These are phyloP conservation scores for Neurospora sp. DNA, from an alignment of 495 filamentous ascomycete genomes.

Conservation along the genomic window DNA sequence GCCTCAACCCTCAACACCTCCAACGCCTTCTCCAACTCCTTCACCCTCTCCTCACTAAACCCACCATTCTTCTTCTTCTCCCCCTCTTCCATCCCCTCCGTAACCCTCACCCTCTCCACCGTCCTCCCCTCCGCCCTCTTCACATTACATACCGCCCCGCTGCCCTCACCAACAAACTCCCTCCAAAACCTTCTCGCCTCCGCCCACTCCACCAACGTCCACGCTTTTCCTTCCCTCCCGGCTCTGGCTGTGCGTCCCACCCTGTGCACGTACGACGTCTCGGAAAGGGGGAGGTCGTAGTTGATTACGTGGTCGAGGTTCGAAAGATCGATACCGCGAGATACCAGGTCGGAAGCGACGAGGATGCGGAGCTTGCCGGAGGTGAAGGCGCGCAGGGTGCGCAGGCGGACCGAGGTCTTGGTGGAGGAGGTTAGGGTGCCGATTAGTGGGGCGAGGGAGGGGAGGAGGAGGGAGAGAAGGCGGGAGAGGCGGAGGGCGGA, in stretches of 20 bases:
- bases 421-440: constrained; percentile 69
- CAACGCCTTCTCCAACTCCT: constrained; percentile 52
- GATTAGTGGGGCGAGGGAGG: constrained; percentile 41
- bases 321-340: constrained; percentile 81
- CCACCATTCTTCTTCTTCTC: constrained; percentile 20
- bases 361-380: constrained; percentile 58
- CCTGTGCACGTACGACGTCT: constrained; percentile 82
- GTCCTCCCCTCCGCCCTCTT: constrained; percentile 6
- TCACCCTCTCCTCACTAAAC: constrained; percentile 41
- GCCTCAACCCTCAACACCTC: constrained; percentile 39
- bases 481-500: constrained; percentile 68
- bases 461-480: constrained; percentile 60
- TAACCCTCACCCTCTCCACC: constrained; percentile 21
- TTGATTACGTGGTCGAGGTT: constrained; percentile 79
- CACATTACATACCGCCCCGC: constrained; percentile 13
- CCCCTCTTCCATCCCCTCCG: constrained; percentile 21
- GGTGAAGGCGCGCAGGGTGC: constrained; percentile 52
- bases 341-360: constrained; percentile 83
- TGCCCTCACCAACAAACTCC: constrained; percentile 49
- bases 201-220: constrained; percentile 66
- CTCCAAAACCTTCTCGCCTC: constrained; percentile 86
- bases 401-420: constrained; percentile 49
- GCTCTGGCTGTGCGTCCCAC: constrained; percentile 88
- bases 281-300: constrained; percentile 78
- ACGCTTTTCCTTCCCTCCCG: constrained; percentile 64